phyloP scores from a whole-genome alignment of 345 rosid species.

The Euphorbia peplus region DNA sequence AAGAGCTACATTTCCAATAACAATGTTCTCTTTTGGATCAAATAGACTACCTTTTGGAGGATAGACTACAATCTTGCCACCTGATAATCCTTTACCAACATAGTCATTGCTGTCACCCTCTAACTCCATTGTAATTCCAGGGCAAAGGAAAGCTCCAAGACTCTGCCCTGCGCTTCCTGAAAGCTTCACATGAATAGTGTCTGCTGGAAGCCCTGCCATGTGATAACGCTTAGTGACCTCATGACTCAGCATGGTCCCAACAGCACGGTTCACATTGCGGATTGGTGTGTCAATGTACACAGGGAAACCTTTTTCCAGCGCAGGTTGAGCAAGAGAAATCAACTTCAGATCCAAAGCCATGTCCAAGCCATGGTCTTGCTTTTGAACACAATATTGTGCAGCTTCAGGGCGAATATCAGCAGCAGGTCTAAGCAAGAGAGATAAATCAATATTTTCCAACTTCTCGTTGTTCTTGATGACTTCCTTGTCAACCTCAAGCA shows the following conservation, averaged over 20 bases:
- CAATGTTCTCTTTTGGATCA: conserved; percentile 96
- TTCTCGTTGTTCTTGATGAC: conserved; percentile 75
- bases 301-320: conserved; percentile 76
- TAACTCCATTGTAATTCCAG: conserved; percentile 84
- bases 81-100: conserved; percentile 97
- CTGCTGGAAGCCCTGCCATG: conserved; percentile 79
- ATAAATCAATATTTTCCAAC: conserved; percentile 83
- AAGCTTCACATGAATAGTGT: conserved; percentile 82
- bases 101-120: conserved; percentile 98
- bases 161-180: conserved; percentile 99
- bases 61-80: conserved; percentile 90
- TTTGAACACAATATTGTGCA: conserved; percentile 87
- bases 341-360: conserved; percentile 89
- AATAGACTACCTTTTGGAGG: conserved; percentile 85
- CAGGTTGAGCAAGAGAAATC: conserved; percentile 58
- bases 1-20: conserved; percentile 94
- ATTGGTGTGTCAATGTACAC: conserved; percentile 78
- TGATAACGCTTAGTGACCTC: conserved; percentile 90
- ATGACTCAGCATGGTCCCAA: conserved; percentile 99
- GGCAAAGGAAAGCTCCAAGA: conserved; percentile 90
- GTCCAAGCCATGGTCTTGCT: conserved; percentile 95
- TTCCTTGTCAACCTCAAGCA: conserved; percentile 95
- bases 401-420: conserved; percentile 93
- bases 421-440: conserved; percentile 83
- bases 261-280: conserved; percentile 95